A percentile compares a stretch with the other conserved stretches of the same genome.
Evolutionary conservation across 2,329 filamentous ascomycete genomes (phyloP).

Genomic region (Penicillium nordicum): DNA sequence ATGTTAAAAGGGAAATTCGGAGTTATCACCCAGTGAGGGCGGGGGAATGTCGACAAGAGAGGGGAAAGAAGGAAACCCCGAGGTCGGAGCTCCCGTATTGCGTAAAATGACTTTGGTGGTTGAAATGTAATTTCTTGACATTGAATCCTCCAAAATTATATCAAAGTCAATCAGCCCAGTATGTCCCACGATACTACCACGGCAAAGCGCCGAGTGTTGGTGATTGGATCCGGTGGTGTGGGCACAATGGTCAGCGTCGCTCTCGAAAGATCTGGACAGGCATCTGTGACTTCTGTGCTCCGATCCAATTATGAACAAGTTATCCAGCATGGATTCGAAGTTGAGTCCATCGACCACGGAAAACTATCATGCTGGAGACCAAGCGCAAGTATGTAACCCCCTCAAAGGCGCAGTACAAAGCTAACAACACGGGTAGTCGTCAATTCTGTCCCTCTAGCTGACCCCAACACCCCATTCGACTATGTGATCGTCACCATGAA

Average conservation of each 20-base stretch:
- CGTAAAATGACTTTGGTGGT: background rate
- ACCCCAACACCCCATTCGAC: conserved; percentile 42
- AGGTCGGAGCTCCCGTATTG: background rate
- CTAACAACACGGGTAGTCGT: conserved; percentile 38
- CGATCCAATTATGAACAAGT: conserved; percentile 56
- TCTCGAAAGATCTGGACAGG: conserved; percentile 50
- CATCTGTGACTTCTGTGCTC: conserved; percentile 54
- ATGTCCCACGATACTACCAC: background rate
- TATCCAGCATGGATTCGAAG: conserved; percentile 49
- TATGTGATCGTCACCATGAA: conserved; percentile 60
- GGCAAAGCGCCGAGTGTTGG: conserved; percentile 38
- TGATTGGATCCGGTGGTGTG: conserved; percentile 56
- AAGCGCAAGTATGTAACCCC: conserved; percentile 29
- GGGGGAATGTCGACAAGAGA: background rate
- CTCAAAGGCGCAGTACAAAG: background rate
- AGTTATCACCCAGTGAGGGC: background rate
- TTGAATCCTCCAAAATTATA: background rate
- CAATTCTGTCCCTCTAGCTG: conserved; percentile 46
- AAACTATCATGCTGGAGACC: conserved; percentile 50
- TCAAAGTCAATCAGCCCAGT: background rate
- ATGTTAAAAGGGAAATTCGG: background rate
- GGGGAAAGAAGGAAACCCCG: background rate
- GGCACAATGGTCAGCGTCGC: conserved; percentile 56
- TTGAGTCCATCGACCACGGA: conserved; percentile 57
- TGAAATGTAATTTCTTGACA: background rate